Base-by-base conservation (phyloP, 208 protist genomes). In the Wallacemonas sp. region DNA sequence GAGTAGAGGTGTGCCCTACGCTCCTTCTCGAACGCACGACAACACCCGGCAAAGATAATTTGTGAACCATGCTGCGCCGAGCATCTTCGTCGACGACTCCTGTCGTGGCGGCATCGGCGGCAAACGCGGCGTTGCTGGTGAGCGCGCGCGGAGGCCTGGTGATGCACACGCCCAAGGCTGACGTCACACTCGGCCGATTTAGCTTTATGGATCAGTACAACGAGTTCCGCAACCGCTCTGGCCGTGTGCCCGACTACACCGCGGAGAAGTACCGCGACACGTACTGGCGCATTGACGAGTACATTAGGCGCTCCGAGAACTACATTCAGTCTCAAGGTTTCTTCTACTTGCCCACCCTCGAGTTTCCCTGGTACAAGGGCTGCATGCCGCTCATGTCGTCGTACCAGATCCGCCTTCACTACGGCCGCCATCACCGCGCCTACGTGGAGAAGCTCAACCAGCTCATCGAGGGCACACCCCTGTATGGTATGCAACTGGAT, bases 381-480 rank as follows among this genome's bases (percentile, higher is more conserved):
- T 90, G 89, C 68, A 76, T 87, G 71, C 90, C 92, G 46, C 76
- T 94, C 15, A 72, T 97, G 55, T 95, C 89, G 1, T 90, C 91
- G 9, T 92, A 96, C 34, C 90, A 96, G 72, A 86, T 97, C 34
- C 87, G 87, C 15, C 55, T 94, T 33, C 94, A 97, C 72, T 96
- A 96, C 66, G 71, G 85, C 48, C 83, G 86, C 15, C 92, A 98
- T 63, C 92, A 98, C 67, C 83, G 85, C 57, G 71, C 81, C 39
- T 94, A 96, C 75, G 89, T 97, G 6, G 89, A 95, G 55, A 93
- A 93, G 76, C 74, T 96, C 12, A 97, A 98, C 72, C 66, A 86
- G 68, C 79, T 96, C 24, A 89, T 96, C 67, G 78, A 93, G 66
- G 94, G 92, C 29, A 96, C 92, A 5, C 58, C 75, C 2, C 73